Conservation (phyloP, 768 basidiomycete species). For the Tulasnella sp. region DNA sequence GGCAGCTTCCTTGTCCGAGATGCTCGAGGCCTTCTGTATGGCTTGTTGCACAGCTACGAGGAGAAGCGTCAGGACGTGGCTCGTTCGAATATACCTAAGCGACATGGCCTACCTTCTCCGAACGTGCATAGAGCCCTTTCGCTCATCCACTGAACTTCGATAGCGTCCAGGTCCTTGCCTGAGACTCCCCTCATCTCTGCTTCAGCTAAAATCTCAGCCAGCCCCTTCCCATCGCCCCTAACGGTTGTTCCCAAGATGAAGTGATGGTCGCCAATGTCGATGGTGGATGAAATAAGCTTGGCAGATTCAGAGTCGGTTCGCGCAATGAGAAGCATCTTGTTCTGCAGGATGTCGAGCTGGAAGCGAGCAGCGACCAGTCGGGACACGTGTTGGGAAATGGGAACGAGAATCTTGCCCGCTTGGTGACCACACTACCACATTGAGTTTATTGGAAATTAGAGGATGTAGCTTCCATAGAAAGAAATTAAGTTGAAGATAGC, state of each 20-base stretch:
- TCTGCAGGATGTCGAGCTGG: slow-evolving; percentile 88
- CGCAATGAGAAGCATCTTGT: slow-evolving; percentile 86
- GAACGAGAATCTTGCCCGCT: slow-evolving; percentile 91
- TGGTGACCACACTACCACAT: slow-evolving; percentile 73
- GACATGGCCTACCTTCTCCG: slow-evolving; percentile 64
- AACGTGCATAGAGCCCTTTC: slow-evolving; percentile 76
- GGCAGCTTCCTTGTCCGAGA: slow-evolving; percentile 59
- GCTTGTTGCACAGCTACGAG: slow-evolving; percentile 61
- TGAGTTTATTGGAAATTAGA: background rate
- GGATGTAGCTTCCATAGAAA: background rate
- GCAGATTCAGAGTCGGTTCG: slow-evolving; percentile 91
- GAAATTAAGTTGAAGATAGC: slow-evolving; percentile 24
- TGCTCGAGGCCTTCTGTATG: slow-evolving; percentile 52
- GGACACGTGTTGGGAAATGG: slow-evolving; percentile 82
- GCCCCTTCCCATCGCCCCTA: slow-evolving; percentile 47
- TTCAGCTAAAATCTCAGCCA: slow-evolving; percentile 70
- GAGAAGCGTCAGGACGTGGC: slow-evolving; percentile 3
- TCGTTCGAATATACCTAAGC: background rate
- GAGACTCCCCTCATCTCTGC: slow-evolving; percentile 66
- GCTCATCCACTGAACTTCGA: slow-evolving; percentile 78
- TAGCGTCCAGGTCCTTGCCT: slow-evolving; percentile 67
- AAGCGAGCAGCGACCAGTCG: slow-evolving; percentile 84
- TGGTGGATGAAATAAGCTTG: slow-evolving; percentile 78
- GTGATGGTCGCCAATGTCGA: slow-evolving; percentile 79
- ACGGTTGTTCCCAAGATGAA: slow-evolving; percentile 49